phyloP scores from a whole-genome alignment of 2,329 filamentous ascomycete species.

The Fusarium sulawesiense region DNA sequence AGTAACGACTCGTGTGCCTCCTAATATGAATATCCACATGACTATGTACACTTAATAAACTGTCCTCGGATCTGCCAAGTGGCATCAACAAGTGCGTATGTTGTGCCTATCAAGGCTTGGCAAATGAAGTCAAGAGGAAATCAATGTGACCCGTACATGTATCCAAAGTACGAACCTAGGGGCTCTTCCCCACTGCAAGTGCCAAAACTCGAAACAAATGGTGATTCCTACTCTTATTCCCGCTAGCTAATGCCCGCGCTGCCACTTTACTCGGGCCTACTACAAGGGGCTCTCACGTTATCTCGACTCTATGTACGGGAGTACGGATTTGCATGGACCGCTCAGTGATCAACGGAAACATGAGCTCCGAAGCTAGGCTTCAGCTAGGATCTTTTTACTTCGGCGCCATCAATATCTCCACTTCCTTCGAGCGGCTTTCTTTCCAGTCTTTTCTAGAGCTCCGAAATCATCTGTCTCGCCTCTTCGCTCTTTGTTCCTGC shows the following conservation, averaged over 20 bases:
- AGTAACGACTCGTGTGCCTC: slow-evolving; percentile 17
- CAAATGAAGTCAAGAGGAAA: neutral
- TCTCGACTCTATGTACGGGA: neutral
- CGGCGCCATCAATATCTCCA: slow-evolving; percentile 27
- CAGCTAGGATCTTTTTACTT: slow-evolving; percentile 21
- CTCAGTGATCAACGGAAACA: neutral
- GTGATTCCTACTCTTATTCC: slow-evolving; percentile 30
- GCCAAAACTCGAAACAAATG: slow-evolving; percentile 33
- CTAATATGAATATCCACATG: neutral
- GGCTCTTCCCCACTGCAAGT: slow-evolving; percentile 10
- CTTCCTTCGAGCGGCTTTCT: slow-evolving; percentile 39
- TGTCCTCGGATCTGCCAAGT: slow-evolving; percentile 24
- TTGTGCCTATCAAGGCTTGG: slow-evolving; percentile 9
- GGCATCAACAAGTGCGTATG: slow-evolving; percentile 9
- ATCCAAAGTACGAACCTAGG: neutral
- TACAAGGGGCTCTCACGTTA: slow-evolving; percentile 6
- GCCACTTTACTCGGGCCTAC: neutral
- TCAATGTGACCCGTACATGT: neutral
- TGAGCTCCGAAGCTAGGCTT: slow-evolving; percentile 9
- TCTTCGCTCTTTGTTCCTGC: slow-evolving; percentile 11
- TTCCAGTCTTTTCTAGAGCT: slow-evolving; percentile 39
- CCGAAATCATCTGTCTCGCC: slow-evolving; percentile 32
- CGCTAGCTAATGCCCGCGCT: slow-evolving; percentile 18
- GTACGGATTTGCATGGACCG: neutral
- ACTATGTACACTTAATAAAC: neutral